Evolutionary conservation across 257 asterid genomes (phyloP), one percentile per base, ranked within the genome.

Genomic region (Ophiorrhiza pumila): DNA sequence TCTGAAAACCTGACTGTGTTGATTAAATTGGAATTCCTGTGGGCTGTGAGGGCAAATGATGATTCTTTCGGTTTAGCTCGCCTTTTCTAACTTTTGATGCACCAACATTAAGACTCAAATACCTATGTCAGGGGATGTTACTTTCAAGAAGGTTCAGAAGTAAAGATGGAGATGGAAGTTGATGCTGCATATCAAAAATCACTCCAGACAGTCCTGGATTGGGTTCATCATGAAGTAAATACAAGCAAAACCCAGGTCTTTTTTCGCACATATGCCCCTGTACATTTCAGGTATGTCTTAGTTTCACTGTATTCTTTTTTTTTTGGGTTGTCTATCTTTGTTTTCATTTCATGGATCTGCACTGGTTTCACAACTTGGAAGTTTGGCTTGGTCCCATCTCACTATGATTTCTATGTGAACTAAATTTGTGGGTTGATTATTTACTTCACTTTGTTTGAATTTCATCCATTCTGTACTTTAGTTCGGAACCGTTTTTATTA

Each of bases 211-310:
- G 96, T 93, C 37, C 12, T 87, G 42, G 78, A 85, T 61, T 93
- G 97, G 96, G 78, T 88, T 52, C 74, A 18, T 60, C 82, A n/a
- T 22, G 85, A 86, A 83, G 89, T 89, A 70, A 85, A 91, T 77
- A 47, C 83, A 39, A 85, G 67, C 61, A 88, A 82, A 78, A 88
- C 97, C 0, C 96, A 86, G 67, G 96, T 93, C 61, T 85, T 89
- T 80, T 93, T 93, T 78, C 78, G 98, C 17, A 87, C 97, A 32
- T 93, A 89, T 29, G 92, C 98, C 71, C 98, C 97, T 0, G 97
- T 91, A 2, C 98, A 93, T 80, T 93, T 91, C 96, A 94, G 91
- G 91, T 84, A 63, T 35, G 31, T 43, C 75, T 58, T 29, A 11
- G 69, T 18, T 72, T 43, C n/a, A 34, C 12, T 31, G 17, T 32